These are phyloP conservation scores for Picea glauca DNA, from an alignment of 75 land plant genomes.

Conservation along the genomic window DNA sequence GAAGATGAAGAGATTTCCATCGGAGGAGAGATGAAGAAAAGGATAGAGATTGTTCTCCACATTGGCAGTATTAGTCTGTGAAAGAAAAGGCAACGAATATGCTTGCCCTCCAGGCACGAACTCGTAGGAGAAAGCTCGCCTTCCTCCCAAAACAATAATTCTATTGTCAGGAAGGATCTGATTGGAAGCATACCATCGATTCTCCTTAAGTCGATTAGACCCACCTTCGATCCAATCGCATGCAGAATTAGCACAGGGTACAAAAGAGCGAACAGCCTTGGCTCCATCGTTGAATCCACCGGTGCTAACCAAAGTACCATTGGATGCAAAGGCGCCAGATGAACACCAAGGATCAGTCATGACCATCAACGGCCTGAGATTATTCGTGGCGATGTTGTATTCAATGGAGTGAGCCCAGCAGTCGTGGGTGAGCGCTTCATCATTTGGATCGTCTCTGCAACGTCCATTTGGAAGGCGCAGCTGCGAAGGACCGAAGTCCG, in stretches of 20 bases:
- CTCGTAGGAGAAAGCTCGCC: constrained; percentile 25
- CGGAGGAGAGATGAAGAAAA: constrained; percentile 39
- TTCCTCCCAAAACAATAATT: constrained; percentile 37
- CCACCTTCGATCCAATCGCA: constrained; percentile 38
- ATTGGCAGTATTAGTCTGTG: not conserved
- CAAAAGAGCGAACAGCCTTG: constrained; percentile 24
- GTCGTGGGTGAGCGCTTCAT: constrained; percentile 27
- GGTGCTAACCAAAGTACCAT: constrained; percentile 36
- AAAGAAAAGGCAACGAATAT: constrained; percentile 30
- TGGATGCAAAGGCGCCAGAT: constrained; percentile 27
- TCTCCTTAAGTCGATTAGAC: constrained; percentile 11
- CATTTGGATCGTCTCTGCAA: constrained; percentile 29
- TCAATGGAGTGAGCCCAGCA: constrained; percentile 59
- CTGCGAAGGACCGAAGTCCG: constrained; percentile 46
- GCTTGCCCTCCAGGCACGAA: constrained; percentile 29
- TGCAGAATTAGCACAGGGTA: constrained; percentile 14
- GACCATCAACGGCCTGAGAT: constrained; percentile 22
- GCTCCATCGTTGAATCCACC: constrained; percentile 36
- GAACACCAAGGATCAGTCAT: constrained; percentile 51
- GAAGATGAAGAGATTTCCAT: constrained; percentile 53
- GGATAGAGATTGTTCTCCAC: constrained; percentile 45
- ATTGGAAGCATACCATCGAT: constrained; percentile 45
- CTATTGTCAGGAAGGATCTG: constrained; percentile 43
- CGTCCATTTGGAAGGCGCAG: constrained; percentile 27
- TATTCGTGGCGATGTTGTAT: constrained; percentile 17